These are phyloP conservation scores for Musa balbisiana DNA, from an alignment of 202 grass and related monocot species.

Conservation along the genomic window DNA sequence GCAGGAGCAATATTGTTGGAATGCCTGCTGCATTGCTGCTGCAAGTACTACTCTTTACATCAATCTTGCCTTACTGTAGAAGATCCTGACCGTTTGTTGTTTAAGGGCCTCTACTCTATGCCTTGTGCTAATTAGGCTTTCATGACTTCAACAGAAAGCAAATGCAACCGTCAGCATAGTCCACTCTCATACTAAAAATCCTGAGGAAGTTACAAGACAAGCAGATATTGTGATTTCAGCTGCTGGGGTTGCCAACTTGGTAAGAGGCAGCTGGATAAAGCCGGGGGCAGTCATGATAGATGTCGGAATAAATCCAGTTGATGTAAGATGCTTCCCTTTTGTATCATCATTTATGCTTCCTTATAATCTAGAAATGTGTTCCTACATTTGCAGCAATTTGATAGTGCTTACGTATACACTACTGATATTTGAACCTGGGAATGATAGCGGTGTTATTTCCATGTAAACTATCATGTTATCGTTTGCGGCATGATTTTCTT, in stretches of 20 bases:
- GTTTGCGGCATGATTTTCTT: too few relatives aligned
- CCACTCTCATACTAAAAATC: slow-evolving; percentile 79
- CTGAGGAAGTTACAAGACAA: slow-evolving; percentile 77
- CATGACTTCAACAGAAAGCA: slow-evolving; percentile 52
- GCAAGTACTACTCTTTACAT: slow-evolving; percentile 47
- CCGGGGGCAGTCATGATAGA: slow-evolving; percentile 85
- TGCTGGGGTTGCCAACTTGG: slow-evolving; percentile 79
- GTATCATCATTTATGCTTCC: not conserved
- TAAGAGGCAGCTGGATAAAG: slow-evolving; percentile 94
- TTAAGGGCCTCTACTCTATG: not conserved
- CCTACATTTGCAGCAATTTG: not conserved
- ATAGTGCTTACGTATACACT: too few relatives aligned
- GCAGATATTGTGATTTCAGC: slow-evolving; percentile 91
- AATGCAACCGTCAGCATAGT: slow-evolving; percentile 96
- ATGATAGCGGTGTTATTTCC: too few relatives aligned
- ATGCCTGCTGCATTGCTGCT: slow-evolving; percentile 80
- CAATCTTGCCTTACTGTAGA: not conserved
- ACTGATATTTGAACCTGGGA: too few relatives aligned
- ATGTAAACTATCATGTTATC: too few relatives aligned
- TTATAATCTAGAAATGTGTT: not conserved
- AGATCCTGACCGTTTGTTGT: not conserved
- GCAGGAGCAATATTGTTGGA: slow-evolving; percentile 92
- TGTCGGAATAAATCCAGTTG: slow-evolving; percentile 94
- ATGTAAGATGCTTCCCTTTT: slow-evolving; percentile 44
- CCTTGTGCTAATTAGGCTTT: not conserved